phyloP scores from a whole-genome alignment of 2,329 filamentous ascomycete species.

The Phaeophleospora eucalypticola region DNA sequence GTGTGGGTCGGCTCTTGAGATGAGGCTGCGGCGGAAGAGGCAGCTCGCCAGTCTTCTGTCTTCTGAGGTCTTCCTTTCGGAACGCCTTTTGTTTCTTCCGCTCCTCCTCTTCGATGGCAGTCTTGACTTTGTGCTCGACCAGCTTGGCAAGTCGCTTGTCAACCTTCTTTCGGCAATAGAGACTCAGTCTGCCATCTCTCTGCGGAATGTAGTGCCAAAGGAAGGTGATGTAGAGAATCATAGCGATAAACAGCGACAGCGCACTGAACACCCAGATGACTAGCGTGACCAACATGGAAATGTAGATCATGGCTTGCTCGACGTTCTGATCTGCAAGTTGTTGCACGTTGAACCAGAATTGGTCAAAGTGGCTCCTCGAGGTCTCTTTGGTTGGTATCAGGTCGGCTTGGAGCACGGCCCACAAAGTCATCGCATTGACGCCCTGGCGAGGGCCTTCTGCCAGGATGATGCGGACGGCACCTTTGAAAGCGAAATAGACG shows the following conservation, averaged over 20 bases:
- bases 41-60: slow-evolving; percentile 29
- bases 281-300: slow-evolving; percentile 87
- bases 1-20: slow-evolving; percentile 55
- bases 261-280: slow-evolving; percentile 83
- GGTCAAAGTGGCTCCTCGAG: slow-evolving; percentile 61
- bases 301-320: slow-evolving; percentile 76
- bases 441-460: slow-evolving; percentile 90
- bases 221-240: slow-evolving; percentile 79
- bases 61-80: slow-evolving; percentile 50
- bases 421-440: slow-evolving; percentile 84
- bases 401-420: slow-evolving; percentile 73
- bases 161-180: slow-evolving; percentile 89
- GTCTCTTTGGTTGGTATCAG: slow-evolving; percentile 55
- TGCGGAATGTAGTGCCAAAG: slow-evolving; percentile 88
- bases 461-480: slow-evolving; percentile 82
- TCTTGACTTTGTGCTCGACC: slow-evolving; percentile 81
- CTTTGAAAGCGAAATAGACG: slow-evolving; percentile 79
- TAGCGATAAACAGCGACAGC: slow-evolving; percentile 66
- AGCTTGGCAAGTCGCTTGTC: slow-evolving; percentile 80
- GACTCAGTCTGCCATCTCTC: slow-evolving; percentile 71
- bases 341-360: slow-evolving; percentile 80
- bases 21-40: slow-evolving; percentile 11
- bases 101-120: slow-evolving; percentile 75
- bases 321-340: slow-evolving; percentile 68
- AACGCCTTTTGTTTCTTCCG: slow-evolving; percentile 51